Evolutionary conservation across 306 rosid genomes (phyloP).

Genomic region (Cucurbita ficifolia): DNA sequence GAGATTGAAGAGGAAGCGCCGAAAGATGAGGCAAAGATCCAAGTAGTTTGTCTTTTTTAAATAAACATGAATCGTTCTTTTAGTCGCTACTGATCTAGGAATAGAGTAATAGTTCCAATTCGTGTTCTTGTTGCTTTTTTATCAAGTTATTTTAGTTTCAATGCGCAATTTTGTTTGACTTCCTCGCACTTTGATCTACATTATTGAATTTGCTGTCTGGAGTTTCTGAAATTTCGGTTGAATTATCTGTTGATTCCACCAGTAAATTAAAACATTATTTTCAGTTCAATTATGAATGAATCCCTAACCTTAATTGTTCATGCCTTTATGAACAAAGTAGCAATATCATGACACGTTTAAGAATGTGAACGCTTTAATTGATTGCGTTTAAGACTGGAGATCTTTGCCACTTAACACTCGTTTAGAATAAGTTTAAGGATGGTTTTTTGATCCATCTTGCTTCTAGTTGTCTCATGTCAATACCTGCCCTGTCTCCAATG

Average conservation of each 20-base stretch:
- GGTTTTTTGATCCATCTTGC: not conserved
- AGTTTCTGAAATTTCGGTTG: not conserved
- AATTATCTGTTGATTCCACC: not conserved
- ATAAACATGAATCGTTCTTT: not conserved
- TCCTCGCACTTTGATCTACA: not conserved
- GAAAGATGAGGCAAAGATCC: constrained; percentile 13
- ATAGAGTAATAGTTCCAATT: not conserved
- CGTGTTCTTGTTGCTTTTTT: constrained; percentile 1
- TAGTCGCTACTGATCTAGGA: constrained; percentile 1
- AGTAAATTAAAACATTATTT: not conserved
- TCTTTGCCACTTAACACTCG: too few species aligned
- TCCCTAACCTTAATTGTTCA: not conserved
- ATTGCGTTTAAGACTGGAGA: not conserved
- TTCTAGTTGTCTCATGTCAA: not conserved
- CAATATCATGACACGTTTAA: not conserved
- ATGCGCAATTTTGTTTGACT: not conserved
- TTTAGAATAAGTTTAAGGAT: not conserved
- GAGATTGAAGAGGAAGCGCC: constrained; percentile 12
- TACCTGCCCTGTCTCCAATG: not conserved
- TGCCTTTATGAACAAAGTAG: not conserved
- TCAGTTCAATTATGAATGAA: not conserved
- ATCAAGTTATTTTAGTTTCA: not conserved
- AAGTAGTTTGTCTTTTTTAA: not conserved
- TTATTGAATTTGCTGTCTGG: not conserved
- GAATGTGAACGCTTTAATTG: not conserved